Conservation (phyloP, 768 basidiomycete genomes). For the Auriculariales sp. region DNA sequence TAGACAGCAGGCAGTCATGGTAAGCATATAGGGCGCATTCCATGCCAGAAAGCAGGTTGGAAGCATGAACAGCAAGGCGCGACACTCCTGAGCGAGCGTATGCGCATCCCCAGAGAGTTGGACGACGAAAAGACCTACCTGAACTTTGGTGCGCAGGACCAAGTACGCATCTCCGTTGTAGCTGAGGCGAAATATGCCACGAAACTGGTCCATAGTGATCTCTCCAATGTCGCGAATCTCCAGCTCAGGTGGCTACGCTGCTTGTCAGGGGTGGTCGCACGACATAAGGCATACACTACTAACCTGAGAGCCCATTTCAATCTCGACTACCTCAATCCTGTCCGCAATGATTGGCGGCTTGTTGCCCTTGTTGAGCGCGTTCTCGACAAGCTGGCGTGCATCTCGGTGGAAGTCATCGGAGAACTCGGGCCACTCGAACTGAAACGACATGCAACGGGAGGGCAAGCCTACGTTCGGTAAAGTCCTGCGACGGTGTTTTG, state of each 20-base stretch:
- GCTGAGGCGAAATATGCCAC: constrained; percentile 90
- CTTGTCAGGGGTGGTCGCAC: constrained; percentile 1
- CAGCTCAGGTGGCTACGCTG: constrained; percentile 75
- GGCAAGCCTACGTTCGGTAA: neutral
- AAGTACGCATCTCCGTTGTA: constrained; percentile 88
- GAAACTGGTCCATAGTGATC: constrained; percentile 85
- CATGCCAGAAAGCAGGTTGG: too few relatives aligned
- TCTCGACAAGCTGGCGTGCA: constrained; percentile 93
- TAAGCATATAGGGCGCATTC: too few relatives aligned
- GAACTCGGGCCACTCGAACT: constrained; percentile 94
- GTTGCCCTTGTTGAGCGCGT: constrained; percentile 92
- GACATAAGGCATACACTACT: constrained; percentile 10
- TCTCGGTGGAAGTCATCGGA: constrained; percentile 93
- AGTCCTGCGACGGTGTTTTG: neutral
- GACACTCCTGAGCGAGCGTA: too few relatives aligned
- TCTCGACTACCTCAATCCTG: constrained; percentile 91
- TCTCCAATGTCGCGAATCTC: constrained; percentile 97
- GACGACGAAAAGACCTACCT: constrained; percentile 44
- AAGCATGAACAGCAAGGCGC: too few relatives aligned
- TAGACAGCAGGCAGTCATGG: too few relatives aligned
- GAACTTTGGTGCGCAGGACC: constrained; percentile 80
- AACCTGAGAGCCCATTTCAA: constrained; percentile 98
- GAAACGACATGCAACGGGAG: constrained; percentile 26
- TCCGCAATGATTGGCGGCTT: constrained; percentile 97
- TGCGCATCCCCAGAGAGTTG: too few relatives aligned